Evolutionary conservation across 305 asterid genomes (phyloP).

Genomic region (Fraxinus angustifolia): DNA sequence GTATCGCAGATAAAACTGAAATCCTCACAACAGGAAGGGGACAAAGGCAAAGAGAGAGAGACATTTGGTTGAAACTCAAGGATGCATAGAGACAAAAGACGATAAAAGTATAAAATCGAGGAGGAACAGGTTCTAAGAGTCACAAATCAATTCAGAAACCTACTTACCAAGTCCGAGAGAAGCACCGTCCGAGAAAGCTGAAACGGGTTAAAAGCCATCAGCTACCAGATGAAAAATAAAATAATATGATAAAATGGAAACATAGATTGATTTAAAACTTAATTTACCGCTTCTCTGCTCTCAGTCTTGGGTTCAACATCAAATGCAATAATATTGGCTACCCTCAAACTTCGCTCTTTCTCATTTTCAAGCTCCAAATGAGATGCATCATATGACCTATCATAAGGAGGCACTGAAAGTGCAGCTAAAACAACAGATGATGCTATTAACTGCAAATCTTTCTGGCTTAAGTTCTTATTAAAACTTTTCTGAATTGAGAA

Average conservation of each 20-base stretch:
- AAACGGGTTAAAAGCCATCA: slow-evolving; percentile 28
- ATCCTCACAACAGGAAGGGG: not conserved
- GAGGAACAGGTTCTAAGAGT: not conserved
- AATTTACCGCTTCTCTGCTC: slow-evolving; percentile 67
- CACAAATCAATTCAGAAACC: not conserved
- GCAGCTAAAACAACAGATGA: slow-evolving; percentile 92
- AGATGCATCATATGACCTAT: slow-evolving; percentile 66
- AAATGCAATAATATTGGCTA: slow-evolving; percentile 72
- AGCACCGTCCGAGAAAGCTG: slow-evolving; percentile 88
- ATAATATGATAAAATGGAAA: not conserved
- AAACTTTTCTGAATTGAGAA: slow-evolving; percentile 85
- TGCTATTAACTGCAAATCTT: slow-evolving; percentile 88
- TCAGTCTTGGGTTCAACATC: slow-evolving; percentile 73
- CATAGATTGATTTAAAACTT: slow-evolving; percentile 7
- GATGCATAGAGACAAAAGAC: slow-evolving; percentile 3
- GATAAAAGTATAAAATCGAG: not conserved
- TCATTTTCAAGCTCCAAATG: slow-evolving; percentile 85
- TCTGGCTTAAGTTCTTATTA: slow-evolving; percentile 83
- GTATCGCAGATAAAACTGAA: not conserved
- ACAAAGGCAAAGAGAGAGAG: not conserved
- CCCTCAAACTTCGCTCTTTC: slow-evolving; percentile 65
- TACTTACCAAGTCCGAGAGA: slow-evolving; percentile 73
- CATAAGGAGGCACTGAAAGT: slow-evolving; percentile 83
- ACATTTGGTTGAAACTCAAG: slow-evolving; percentile 1
- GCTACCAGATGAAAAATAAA: slow-evolving; percentile 6